Conservation (phyloP, 2,329 filamentous ascomycete species). For the Dothistroma pini region DNA sequence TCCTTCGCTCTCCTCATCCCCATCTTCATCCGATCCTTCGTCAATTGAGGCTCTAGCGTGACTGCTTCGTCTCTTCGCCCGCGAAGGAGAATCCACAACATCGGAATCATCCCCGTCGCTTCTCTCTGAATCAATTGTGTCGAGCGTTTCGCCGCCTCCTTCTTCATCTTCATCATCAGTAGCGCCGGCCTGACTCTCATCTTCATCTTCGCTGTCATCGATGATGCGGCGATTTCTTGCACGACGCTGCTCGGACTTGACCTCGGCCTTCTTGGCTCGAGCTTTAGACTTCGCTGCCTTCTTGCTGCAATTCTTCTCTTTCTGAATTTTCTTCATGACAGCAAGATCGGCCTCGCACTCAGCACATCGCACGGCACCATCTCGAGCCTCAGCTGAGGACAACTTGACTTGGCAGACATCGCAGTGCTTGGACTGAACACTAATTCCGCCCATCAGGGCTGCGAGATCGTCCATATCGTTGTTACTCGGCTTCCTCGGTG, state of each 20-base stretch:
- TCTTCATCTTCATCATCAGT: conserved; percentile 85
- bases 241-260: conserved; percentile 31
- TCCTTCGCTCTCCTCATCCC: conserved; percentile 40
- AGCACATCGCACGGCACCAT: conserved; percentile 59
- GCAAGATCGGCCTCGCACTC: conserved; percentile 74
- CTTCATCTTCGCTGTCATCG: conserved; percentile 59
- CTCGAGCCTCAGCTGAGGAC: conserved; percentile 51
- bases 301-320: conserved; percentile 34
- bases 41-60: background rate
- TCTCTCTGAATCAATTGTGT: conserved; percentile 65
- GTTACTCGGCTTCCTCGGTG: conserved; percentile 43
- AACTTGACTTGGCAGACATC: conserved; percentile 76
- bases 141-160: conserved; percentile 76
- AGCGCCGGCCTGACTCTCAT: conserved; percentile 63
- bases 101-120: conserved; percentile 54
- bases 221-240: conserved; percentile 55
- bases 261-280: conserved; percentile 26
- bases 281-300: conserved; percentile 22
- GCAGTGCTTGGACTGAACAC: conserved; percentile 72
- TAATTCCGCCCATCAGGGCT: conserved; percentile 80
- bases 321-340: conserved; percentile 50
- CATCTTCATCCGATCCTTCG: conserved; percentile 45
- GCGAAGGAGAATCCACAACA: conserved; percentile 37
- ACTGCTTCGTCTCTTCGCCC: conserved; percentile 26
- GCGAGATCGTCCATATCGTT: conserved; percentile 77